Conservation (phyloP, 1,139 yeast species). For the Blastobotrys apis region DNA sequence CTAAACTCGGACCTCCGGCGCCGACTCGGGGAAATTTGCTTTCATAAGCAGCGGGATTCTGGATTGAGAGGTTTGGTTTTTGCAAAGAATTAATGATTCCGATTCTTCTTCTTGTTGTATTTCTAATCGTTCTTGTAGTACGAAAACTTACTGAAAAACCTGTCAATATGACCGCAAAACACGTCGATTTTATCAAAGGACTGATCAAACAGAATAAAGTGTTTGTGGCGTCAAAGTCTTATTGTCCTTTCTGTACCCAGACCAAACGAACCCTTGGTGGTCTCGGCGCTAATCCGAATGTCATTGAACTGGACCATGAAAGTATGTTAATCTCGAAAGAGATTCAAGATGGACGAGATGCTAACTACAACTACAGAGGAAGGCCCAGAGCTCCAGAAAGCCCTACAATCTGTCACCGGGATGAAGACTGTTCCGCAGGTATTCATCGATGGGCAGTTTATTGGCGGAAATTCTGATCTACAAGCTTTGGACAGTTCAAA, state of each 20-base stretch:
- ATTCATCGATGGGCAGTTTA: slow-evolving; percentile 82
- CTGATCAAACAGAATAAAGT: slow-evolving; percentile 60
- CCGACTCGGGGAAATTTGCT: neutral
- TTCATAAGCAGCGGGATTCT: no score
- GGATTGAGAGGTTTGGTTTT: no score
- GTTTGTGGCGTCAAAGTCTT: slow-evolving; percentile 73
- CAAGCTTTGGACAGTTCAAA: slow-evolving; percentile 49
- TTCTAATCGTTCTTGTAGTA: no score
- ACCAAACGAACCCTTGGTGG: slow-evolving; percentile 12
- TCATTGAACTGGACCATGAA: slow-evolving; percentile 24
- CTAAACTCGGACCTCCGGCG: no score
- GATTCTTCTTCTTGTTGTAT: no score
- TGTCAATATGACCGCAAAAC: slow-evolving; percentile 13
- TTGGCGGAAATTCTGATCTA: slow-evolving; percentile 91
- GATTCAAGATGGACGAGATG: no score
- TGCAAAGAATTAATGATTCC: no score
- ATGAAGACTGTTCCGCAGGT: slow-evolving; percentile 93
- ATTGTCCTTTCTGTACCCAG: slow-evolving; percentile 21
- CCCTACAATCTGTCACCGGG: slow-evolving; percentile 70
- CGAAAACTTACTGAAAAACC: no score
- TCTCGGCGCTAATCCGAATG: slow-evolving; percentile 22
- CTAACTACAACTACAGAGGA: slow-evolving; percentile 33
- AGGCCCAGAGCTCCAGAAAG: slow-evolving; percentile 73
- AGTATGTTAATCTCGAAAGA: slow-evolving; percentile 14
- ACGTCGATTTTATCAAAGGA: slow-evolving; percentile 21